Base-by-base conservation (phyloP, 305 asterid species). In the Nicotiana rustica region DNA sequence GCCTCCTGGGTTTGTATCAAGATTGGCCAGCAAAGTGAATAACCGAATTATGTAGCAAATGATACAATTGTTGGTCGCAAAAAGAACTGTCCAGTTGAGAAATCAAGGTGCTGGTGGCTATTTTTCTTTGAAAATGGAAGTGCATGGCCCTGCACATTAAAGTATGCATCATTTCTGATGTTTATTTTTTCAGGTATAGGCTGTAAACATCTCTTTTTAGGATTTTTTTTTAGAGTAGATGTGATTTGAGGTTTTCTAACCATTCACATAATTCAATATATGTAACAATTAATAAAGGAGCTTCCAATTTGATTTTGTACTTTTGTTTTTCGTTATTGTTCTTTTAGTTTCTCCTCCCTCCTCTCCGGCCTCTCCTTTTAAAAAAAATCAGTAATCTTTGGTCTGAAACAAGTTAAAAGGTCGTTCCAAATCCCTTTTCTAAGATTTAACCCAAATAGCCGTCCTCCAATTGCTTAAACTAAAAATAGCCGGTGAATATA, bases 91-190 rank as follows among this genome's bases (percentile, higher is more conserved):
- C 31, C 17, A 52, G 29, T 29, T 75, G 15, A 75, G 15, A 75
- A 75, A 75, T 52, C 29, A 52, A 52, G 5, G 65, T 75, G 65
- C 15, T 49, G 64, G 41, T 73, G 79, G 41, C 25, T 5, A 14
- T 14, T 49, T 25, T 7, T 4, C 62, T 73, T 47, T 47, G 14
- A 33, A 21, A 73, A 73, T 73, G 79, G 25, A 71, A 75, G 64
- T 75, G 35, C 47, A 17, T 52, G 65, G 65, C 29, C 29, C 64
- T 52, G 47, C 80, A 75, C 65, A 75, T 52, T 4, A 15, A 49
- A 75, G 44, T 13, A 75, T 75, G 79, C 64, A 75, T 41, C 80
- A 52, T 52, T 21, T 52, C 15, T 75, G 15, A 75, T 47, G 65
- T 52, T 75, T 75, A 55, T 25, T 15, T 75, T 75, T 75, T 52